Base-by-base conservation (phyloP, 257 asterid species). In the Henckelia pumila region DNA sequence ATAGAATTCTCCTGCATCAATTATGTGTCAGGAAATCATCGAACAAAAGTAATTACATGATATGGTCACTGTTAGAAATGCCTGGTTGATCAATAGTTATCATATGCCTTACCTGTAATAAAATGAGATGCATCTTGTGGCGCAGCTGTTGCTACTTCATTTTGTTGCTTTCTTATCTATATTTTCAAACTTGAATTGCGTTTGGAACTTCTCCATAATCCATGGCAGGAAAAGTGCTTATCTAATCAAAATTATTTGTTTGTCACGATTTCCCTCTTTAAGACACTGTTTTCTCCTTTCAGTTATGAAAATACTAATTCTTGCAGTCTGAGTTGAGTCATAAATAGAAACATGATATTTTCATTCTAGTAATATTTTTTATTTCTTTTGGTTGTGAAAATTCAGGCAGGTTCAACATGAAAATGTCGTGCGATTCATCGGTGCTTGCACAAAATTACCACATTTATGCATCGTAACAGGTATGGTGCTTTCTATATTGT, bases 391-490 rank as follows among this genome's bases (percentile, higher is more conserved):
- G 53, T 76, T 33, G 29, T 72, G 56, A 74, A 57, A 60, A 58
- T 83, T 83, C 90, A 92, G 98, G 77, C 84, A 89, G 78, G 93
- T 89, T 57, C 87, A 84, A 53, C 97, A 92, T 83, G 79, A 29
- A 81, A 86, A 92, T 76, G 79, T 89, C 70, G 95, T 89, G 61
- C 87, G 81, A n/a, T 89, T 88, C 82, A 81, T 92, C 53, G 98
- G 97, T 66, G 93, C 97, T 58, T 86, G 95, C 82, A 79, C 88
- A 53, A 84, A 83, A 81, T 78, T 77, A 63, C 98, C 97, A 47
- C 84, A 86, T 70, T 77, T 88, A 73, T 86, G 89, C 82, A 89
- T 92, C 61, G 78, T 89, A 71, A 89, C 98, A 82, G 98, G 97
- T 92, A 80, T 67, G 66, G 56, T 58, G n/a, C 66, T 75, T 73